A percentile compares a stretch with the other conserved stretches of the same genome.
These are phyloP conservation scores for Phytopythium vexans DNA, from an alignment of 352 stramenopile species.

Conservation along the genomic window DNA sequence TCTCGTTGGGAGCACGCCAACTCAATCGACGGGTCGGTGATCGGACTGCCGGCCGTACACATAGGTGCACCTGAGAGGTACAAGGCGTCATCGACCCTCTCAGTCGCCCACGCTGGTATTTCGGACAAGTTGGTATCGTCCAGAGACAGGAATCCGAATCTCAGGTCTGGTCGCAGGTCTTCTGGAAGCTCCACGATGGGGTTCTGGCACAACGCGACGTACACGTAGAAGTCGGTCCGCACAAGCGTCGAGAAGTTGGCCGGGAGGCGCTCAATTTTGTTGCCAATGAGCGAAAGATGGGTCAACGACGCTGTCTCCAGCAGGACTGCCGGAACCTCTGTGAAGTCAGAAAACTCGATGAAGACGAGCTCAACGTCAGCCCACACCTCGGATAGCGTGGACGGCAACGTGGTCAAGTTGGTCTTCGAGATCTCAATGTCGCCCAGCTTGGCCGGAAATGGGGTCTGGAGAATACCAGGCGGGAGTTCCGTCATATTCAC, in stretches of 20 bases:
- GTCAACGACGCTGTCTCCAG: constrained; percentile 11
- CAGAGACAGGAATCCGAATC: constrained; percentile 26
- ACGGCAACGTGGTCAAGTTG: constrained; percentile 29
- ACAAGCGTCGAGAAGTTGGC: constrained; percentile 11
- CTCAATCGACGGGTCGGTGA: not conserved
- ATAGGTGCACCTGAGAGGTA: too few relatives aligned
- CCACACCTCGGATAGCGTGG: constrained; percentile 25
- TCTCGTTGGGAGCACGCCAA: too few relatives aligned
- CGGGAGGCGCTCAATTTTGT: constrained; percentile 19
- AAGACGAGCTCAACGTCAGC: constrained; percentile 19
- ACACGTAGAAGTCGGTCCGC: constrained; percentile 14
- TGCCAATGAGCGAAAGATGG: constrained; percentile 32
- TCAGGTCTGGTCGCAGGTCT: constrained; percentile 6
- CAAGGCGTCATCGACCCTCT: too few relatives aligned
- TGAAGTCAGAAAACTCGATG: constrained; percentile 24
- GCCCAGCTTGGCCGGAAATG: constrained; percentile 26
- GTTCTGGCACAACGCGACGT: constrained; percentile 24
- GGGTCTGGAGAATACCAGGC: constrained; percentile 20
- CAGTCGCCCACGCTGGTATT: too few relatives aligned
- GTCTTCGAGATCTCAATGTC: constrained; percentile 41
- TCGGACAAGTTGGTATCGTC: constrained; percentile 9
- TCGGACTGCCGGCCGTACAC: too few relatives aligned
- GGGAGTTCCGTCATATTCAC: constrained; percentile 44
- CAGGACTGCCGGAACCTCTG: constrained; percentile 21
- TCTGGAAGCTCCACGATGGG: constrained; percentile 18